phyloP scores from a whole-genome alignment of 306 rosid species.

The Glycine latifolia region DNA sequence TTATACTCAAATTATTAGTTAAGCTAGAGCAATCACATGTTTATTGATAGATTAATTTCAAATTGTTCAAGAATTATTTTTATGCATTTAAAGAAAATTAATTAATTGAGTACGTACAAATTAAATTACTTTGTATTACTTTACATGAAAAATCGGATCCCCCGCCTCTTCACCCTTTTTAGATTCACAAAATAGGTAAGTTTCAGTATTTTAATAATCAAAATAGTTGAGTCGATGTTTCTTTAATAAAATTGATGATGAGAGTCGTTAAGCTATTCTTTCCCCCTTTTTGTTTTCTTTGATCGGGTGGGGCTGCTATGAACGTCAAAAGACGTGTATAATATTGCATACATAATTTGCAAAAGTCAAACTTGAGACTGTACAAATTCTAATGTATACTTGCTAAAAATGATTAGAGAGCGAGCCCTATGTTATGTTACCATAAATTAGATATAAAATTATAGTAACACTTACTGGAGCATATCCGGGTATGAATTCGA shows the following conservation, averaged over 20 bases:
- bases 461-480: background rate
- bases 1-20: too few species aligned
- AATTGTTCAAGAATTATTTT: background rate
- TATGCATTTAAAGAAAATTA: background rate
- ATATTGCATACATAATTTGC: background rate
- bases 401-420: background rate
- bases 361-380: conserved; percentile 42
- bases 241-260: conserved; percentile 20
- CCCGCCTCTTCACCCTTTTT: background rate
- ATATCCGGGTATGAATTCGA: too few species aligned
- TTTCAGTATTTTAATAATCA: background rate
- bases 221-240: background rate
- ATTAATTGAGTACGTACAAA: background rate
- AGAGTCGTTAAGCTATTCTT: conserved; percentile 16
- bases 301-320: conserved; percentile 28
- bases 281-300: background rate
- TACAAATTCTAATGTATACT: background rate
- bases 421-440: background rate
- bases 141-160: background rate
- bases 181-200: conserved; percentile 1
- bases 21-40: too few species aligned
- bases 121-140: background rate
- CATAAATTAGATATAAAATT: background rate
- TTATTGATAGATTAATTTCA: background rate
- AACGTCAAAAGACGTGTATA: conserved; percentile 33